Conservation (phyloP, 192 early-diverging fungal genomes). For the Polychytrium aggregatum region DNA sequence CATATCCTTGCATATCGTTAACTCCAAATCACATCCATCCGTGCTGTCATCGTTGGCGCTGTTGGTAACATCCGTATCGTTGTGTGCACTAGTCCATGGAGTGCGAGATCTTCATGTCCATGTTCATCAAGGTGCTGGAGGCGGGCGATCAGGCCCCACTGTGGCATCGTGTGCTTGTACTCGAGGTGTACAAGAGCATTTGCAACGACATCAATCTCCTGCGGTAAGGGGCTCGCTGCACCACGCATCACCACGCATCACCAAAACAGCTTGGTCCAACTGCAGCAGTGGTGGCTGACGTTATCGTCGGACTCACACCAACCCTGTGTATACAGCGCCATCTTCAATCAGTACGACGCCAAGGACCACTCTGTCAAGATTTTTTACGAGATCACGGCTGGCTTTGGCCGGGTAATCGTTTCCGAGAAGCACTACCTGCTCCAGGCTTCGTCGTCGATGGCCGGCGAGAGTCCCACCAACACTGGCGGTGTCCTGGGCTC, state of each 20-base stretch:
- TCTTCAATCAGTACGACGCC: slow-evolving; percentile 48
- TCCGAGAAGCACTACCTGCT: slow-evolving; percentile 52
- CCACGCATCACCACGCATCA: too few species aligned
- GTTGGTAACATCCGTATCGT: too few species aligned
- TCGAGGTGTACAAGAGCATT: slow-evolving; percentile 68
- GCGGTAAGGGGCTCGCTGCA: slow-evolving; percentile 28
- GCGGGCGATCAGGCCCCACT: slow-evolving; percentile 55
- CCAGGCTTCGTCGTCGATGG: too few species aligned
- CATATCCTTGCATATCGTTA: too few species aligned
- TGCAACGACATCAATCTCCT: slow-evolving; percentile 51
- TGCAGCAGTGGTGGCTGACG: too few species aligned
- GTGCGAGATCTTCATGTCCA: slow-evolving; percentile 88
- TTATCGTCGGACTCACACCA: too few species aligned
- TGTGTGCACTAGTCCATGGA: slow-evolving; percentile 70
- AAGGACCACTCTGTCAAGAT: slow-evolving; percentile 63
- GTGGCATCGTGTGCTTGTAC: slow-evolving; percentile 70
- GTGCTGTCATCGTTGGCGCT: too few species aligned
- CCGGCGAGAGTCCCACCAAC: too few species aligned
- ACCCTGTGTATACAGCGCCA: too few species aligned
- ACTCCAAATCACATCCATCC: too few species aligned
- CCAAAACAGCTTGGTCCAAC: too few species aligned
- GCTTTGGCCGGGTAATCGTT: slow-evolving; percentile 57
- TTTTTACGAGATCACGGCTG: slow-evolving; percentile 69
- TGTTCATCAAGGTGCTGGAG: slow-evolving; percentile 74
- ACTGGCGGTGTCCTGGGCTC: too few species aligned